Conservation (phyloP, 164 flowering plant genomes). For the Chimonanthus praecox region DNA sequence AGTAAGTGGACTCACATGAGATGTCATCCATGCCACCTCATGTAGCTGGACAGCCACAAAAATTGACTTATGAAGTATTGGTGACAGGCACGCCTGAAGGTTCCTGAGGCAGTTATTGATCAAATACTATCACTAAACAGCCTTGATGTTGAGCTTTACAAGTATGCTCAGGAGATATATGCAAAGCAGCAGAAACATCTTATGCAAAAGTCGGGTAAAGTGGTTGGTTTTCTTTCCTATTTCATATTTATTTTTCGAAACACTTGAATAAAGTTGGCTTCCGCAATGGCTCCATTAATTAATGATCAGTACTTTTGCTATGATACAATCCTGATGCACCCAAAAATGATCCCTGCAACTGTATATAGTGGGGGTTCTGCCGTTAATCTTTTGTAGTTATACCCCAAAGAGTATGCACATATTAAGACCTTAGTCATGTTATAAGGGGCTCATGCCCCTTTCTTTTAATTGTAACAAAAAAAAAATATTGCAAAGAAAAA, state of each 20-base stretch:
- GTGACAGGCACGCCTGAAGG: slow-evolving; percentile 62
- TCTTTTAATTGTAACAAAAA: no score
- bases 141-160: slow-evolving; percentile 84
- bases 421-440: no score
- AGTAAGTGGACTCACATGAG: no score
- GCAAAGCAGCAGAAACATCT: slow-evolving; percentile 41
- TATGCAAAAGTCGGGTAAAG: slow-evolving; percentile 15
- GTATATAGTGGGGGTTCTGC: no score
- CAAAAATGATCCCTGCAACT: no score
- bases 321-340: not conserved
- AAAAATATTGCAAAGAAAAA: no score
- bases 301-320: no score
- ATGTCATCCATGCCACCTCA: no score
- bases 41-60: not conserved
- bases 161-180: slow-evolving; percentile 67
- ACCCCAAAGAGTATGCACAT: no score
- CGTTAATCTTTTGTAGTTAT: no score
- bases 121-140: slow-evolving; percentile 62
- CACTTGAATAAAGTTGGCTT: not conserved
- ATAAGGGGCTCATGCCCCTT: no score
- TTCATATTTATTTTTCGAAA: not conserved
- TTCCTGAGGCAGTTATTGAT: slow-evolving; percentile 52
- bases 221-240: slow-evolving; percentile 26
- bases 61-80: not conserved
- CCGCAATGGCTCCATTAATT: no score